Percentiles rank a stretch among this genome's conserved stretches.
Evolutionary conservation across 345 rosid species (phyloP).

Genomic region (Salix caprea): DNA sequence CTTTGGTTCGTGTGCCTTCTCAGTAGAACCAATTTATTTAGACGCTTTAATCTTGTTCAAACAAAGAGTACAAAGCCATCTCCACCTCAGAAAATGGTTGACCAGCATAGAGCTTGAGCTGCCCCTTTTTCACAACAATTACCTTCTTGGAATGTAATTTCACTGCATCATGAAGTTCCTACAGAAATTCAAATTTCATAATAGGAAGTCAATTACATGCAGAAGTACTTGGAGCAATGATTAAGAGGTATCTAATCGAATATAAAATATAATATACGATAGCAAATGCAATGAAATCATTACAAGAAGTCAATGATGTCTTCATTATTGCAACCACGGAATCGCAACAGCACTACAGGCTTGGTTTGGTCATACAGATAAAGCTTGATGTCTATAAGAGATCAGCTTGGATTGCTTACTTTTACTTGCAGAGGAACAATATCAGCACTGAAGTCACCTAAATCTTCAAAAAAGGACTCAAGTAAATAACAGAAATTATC

Average conservation of each 20-base stretch:
- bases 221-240: neutral
- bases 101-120: slow-evolving; percentile 69
- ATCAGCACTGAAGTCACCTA: slow-evolving; percentile 55
- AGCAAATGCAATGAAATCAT: neutral
- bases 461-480: slow-evolving; percentile 64
- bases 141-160: slow-evolving; percentile 41
- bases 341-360: neutral
- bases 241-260: neutral
- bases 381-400: neutral
- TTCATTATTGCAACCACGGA: neutral
- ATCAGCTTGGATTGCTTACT: slow-evolving; percentile 31
- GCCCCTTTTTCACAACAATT: slow-evolving; percentile 66
- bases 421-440: slow-evolving; percentile 56
- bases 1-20: neutral
- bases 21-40: neutral
- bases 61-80: slow-evolving; percentile 49
- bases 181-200: slow-evolving; percentile 15
- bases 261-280: neutral
- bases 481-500: slow-evolving; percentile 69
- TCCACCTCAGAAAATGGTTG: slow-evolving; percentile 72
- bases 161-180: slow-evolving; percentile 61
- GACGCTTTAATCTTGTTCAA: slow-evolving; percentile 26
- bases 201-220: too few relatives aligned
- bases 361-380: neutral
- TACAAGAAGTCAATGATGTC: neutral